Conservation (phyloP, 345 rosid genomes). For the Sisymbrium altissimum region DNA sequence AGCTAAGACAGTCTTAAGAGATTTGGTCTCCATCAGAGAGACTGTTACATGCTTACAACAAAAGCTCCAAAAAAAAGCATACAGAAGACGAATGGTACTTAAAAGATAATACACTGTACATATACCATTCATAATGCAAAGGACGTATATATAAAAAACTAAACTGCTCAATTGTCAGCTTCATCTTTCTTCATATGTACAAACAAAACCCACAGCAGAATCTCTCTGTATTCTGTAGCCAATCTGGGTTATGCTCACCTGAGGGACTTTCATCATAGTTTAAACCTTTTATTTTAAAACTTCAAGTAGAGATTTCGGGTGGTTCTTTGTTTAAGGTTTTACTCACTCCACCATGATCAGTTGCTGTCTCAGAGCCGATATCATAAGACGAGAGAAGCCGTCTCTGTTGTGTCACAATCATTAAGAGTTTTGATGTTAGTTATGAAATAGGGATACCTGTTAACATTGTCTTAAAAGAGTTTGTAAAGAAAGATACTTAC, state of each 20-base stretch:
- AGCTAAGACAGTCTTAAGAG: not conserved
- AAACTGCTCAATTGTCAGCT: slow-evolving; percentile 9
- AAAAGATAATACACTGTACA: slow-evolving; percentile 23
- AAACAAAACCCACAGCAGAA: slow-evolving; percentile 10
- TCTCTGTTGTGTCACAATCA: slow-evolving; percentile 51
- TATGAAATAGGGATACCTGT: not conserved
- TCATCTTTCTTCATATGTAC: slow-evolving; percentile 31
- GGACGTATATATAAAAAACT: not conserved
- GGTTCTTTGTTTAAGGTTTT: slow-evolving; percentile 26
- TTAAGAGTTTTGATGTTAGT: not conserved
- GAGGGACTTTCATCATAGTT: not conserved
- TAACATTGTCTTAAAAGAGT: not conserved
- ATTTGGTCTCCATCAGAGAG: not conserved
- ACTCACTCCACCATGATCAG: slow-evolving; percentile 32
- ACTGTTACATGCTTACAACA: not conserved
- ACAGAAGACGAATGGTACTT: slow-evolving; percentile 4
- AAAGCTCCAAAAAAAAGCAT: not conserved
- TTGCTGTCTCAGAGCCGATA: slow-evolving; percentile 39
- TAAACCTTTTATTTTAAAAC: not conserved
- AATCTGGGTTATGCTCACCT: slow-evolving; percentile 14
- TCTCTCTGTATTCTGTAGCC: not conserved
- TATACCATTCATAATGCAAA: not conserved
- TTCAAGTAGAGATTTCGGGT: slow-evolving; percentile 40
- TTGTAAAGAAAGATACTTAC: slow-evolving; percentile 48
- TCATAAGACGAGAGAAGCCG: slow-evolving; percentile 72